Percentiles rank a stretch among this genome's conserved stretches.
Conservation (phyloP, 2,329 filamentous ascomycete species). For the Colletotrichum scovillei region DNA sequence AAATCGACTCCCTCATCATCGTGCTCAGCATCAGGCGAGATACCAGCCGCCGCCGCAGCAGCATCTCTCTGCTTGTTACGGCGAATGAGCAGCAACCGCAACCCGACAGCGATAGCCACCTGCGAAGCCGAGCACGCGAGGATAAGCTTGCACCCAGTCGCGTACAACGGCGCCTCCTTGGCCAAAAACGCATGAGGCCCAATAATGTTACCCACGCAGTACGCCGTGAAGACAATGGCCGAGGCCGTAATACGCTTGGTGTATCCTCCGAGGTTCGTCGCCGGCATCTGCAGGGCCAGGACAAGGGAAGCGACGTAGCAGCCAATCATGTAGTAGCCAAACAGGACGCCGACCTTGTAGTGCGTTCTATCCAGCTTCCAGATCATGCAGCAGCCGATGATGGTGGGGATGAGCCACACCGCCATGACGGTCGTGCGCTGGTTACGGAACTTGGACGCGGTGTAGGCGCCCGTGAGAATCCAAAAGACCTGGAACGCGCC, state of each 20-base stretch:
- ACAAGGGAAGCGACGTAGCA: slow-evolving; percentile 63
- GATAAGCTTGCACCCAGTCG: slow-evolving; percentile 63
- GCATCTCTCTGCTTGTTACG: slow-evolving; percentile 53
- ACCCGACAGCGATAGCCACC: slow-evolving; percentile 47
- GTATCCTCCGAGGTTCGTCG: slow-evolving; percentile 59
- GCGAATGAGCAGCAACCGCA: slow-evolving; percentile 49
- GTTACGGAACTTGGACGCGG: slow-evolving; percentile 63
- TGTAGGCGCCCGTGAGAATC: slow-evolving; percentile 62
- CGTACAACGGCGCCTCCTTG: slow-evolving; percentile 58
- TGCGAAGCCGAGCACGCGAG: slow-evolving; percentile 57
- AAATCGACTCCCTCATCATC: slow-evolving; percentile 45
- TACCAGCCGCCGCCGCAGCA: slow-evolving; percentile 37
- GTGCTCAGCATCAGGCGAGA: slow-evolving; percentile 36
- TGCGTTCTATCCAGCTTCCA: slow-evolving; percentile 57
- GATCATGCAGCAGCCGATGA: slow-evolving; percentile 59
- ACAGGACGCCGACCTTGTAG: slow-evolving; percentile 58
- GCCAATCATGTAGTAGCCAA: slow-evolving; percentile 63
- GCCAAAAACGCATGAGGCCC: slow-evolving; percentile 58
- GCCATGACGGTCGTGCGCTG: slow-evolving; percentile 63
- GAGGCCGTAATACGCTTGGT: slow-evolving; percentile 59
- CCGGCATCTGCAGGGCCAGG: slow-evolving; percentile 63
- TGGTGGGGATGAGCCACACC: slow-evolving; percentile 61
- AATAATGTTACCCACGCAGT: slow-evolving; percentile 59
- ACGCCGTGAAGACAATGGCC: slow-evolving; percentile 58
- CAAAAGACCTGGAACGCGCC: slow-evolving; percentile 65